Base-by-base conservation (phyloP, 2,329 filamentous ascomycete genomes). In the Apiospora pterosperma region DNA sequence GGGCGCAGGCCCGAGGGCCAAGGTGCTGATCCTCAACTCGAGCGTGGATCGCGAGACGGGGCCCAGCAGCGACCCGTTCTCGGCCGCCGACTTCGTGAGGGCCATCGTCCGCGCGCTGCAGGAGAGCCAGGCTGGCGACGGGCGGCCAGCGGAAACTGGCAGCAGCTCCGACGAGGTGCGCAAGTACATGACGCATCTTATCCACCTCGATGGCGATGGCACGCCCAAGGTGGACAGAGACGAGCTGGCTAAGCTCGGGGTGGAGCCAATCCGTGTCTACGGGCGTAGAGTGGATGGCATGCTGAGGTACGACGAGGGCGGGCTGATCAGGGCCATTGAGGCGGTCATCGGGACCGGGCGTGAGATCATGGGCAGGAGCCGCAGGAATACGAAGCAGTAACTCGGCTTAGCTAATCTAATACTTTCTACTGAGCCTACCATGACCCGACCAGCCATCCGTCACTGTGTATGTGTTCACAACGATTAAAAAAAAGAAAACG, bases 41-140 rank as follows among this genome's bases (percentile, higher is more conserved):
- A 91, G 86, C 1, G 81, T 91, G 0, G 95, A 98, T 73, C 88
- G 95, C 11, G 95, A 98, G 80, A 97, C 93, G 0, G 92, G 93
- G 0, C 92, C 93, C 0, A 82, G 82, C 0, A 74, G 74, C 0
- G 67, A 83, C 0, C 88, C 90, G 0, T 93, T 92, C 73, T 87
- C 88, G 0, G 95, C 92, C 0, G 79, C 87, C 0, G 93, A 97
- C 71, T 98, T 98, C 74, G 86, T 97, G 0, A 86, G 84, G 12
- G 92, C 95, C 0, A 90, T 98, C 59, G 88, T 88, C 0, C 85
- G 88, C 25, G 94, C 93, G 0, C 91, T 90, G 41, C 85, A 87
- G 38, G 85, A 93, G 69, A 93, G 89, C 62, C 82, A 87, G 39
- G 85, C 84, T 0, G 28, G 36, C 2, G 41, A 52, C 19, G 44